These are phyloP conservation scores for Beta corolliflora DNA, from an alignment of 179 eudicot genomes.

Conservation along the genomic window DNA sequence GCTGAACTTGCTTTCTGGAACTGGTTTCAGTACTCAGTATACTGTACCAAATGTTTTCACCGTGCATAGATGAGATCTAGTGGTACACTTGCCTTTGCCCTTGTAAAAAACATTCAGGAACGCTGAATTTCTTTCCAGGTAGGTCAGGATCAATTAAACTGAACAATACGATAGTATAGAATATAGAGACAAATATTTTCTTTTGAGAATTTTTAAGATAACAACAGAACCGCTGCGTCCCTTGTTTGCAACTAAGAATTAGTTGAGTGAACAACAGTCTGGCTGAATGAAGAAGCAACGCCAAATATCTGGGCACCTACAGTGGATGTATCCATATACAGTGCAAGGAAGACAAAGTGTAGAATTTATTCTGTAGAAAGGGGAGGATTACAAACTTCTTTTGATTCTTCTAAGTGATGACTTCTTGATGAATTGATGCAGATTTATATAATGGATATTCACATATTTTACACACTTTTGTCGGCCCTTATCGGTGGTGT, in stretches of 20 bases:
- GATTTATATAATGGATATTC: constrained; percentile 95
- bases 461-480: constrained; percentile 86
- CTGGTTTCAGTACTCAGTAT: too few relatives aligned
- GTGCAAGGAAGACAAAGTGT: too few relatives aligned
- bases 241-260: not conserved
- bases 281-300: not conserved
- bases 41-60: too few relatives aligned
- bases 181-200: not conserved
- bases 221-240: not conserved
- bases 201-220: not conserved
- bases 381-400: too few relatives aligned
- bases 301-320: too few relatives aligned
- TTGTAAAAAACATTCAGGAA: not conserved
- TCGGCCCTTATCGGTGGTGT: constrained; percentile 99
- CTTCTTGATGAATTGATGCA: constrained; percentile 33
- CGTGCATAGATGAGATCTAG: too few relatives aligned
- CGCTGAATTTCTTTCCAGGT: not conserved
- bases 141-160: not conserved
- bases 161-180: not conserved
- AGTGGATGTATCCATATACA: too few relatives aligned
- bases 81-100: not conserved
- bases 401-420: not conserved
- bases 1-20: too few relatives aligned
- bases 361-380: too few relatives aligned
- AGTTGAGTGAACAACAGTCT: not conserved